A percentile compares a stretch with the other conserved stretches of the same genome.
Conservation (phyloP, 1,284 basidiomycete genomes). For the Afroboletus lepidellus region DNA sequence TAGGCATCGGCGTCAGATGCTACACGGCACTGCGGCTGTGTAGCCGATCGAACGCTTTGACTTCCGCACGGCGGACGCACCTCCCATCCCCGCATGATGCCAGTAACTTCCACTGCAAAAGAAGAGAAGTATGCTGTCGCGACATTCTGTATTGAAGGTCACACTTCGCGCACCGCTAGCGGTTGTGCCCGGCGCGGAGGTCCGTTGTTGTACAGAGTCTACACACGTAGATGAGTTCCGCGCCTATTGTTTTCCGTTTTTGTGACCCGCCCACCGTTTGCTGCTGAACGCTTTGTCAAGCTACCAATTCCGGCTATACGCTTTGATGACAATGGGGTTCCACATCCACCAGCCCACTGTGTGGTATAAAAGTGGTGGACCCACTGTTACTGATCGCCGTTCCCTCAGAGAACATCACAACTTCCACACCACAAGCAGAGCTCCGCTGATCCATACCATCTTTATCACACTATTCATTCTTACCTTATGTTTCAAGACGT, state of each 20-base stretch:
- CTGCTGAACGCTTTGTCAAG: neutral
- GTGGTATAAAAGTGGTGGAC: constrained; percentile 18
- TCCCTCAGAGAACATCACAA: neutral
- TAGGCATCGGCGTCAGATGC: no score
- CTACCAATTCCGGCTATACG: neutral
- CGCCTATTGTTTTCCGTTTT: constrained; percentile 14
- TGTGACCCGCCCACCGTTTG: neutral
- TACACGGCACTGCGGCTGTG: no score
- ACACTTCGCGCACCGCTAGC: neutral
- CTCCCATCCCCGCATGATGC: neutral
- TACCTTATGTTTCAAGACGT: neutral
- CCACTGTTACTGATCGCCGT: neutral
- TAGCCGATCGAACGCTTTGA: constrained; percentile 2
- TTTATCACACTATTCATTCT: neutral
- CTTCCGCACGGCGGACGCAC: constrained; percentile 3
- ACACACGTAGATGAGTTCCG: constrained; percentile 2
- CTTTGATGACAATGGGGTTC: constrained; percentile 22
- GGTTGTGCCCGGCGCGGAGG: no score
- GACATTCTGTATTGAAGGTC: neutral
- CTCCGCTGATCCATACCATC: neutral
- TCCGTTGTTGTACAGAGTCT: neutral
- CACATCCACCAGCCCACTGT: neutral
- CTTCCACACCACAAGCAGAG: neutral
- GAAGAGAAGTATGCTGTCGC: no score
- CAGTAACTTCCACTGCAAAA: neutral